phyloP scores from a whole-genome alignment of 208 protist species.

The Naegleria fowleri region DNA sequence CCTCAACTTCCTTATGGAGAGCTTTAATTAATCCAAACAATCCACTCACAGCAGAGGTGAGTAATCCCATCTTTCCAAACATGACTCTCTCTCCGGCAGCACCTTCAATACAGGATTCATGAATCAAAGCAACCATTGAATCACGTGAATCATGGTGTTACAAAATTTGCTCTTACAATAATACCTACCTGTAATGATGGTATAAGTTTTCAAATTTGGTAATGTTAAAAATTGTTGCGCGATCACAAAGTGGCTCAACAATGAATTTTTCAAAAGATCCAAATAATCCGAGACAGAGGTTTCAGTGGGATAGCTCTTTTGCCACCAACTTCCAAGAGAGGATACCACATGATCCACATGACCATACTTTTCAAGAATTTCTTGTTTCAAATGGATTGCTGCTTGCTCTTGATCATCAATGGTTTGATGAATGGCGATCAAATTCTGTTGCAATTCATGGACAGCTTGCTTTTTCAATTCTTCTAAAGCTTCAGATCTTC shows the following conservation, averaged over 20 bases:
- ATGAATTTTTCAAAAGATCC: background rate
- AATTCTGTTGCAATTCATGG: background rate
- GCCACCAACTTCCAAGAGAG: background rate
- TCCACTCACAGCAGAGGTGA: background rate
- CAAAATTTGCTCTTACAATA: too few species aligned
- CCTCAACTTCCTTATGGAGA: background rate
- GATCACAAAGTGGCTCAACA: background rate
- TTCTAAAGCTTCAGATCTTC: background rate
- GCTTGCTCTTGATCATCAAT: background rate
- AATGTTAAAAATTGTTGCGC: background rate
- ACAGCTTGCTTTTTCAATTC: background rate
- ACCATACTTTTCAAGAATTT: background rate
- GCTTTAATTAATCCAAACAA: background rate
- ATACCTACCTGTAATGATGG: background rate
- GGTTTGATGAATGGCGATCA: background rate
- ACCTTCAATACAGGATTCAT: too few species aligned
- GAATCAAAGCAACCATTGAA: too few species aligned
- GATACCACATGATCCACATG: background rate
- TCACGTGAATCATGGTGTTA: too few species aligned
- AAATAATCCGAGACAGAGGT: background rate
- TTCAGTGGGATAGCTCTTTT: background rate
- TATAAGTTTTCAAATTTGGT: background rate
- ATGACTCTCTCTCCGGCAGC: background rate
- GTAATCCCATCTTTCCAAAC: background rate
- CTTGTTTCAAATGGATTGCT: background rate